Conservation (phyloP, 2,329 filamentous ascomycete species). For the Pleomassaria siparia region DNA sequence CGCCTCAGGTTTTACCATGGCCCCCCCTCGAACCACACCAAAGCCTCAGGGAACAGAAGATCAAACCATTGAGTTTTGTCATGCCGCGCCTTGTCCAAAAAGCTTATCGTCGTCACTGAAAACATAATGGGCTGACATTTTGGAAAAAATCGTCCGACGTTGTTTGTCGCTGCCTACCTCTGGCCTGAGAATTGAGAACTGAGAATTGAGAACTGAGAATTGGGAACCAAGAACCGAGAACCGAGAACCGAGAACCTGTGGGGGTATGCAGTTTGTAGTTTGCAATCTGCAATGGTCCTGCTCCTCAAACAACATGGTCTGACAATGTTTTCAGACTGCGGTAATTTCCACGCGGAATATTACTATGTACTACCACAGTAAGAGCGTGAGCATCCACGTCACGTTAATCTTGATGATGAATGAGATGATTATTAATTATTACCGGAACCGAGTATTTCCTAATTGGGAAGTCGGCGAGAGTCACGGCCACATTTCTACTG, state of each 20-base stretch:
- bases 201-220: no score
- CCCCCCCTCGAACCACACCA: not conserved
- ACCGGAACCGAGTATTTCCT: no score
- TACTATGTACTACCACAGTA: no score
- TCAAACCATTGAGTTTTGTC: conserved; percentile 41
- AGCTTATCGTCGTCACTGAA: conserved; percentile 16
- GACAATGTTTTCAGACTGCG: conserved; percentile 12
- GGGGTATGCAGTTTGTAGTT: conserved; percentile 14
- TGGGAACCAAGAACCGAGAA: no score
- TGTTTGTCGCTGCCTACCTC: conserved; percentile 7
- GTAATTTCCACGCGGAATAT: no score
- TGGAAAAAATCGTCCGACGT: conserved; percentile 9
- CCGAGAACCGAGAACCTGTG: conserved; percentile 2
- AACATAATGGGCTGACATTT: conserved; percentile 22
- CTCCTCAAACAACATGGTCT: conserved; percentile 20
- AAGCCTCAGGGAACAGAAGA: conserved; percentile 19
- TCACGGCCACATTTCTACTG: no score
- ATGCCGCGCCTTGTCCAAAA: conserved; percentile 6
- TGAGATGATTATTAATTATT: no score
- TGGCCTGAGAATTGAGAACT: no score
- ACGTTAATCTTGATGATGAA: not conserved
- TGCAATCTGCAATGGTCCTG: conserved; percentile 4
- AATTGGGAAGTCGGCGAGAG: conserved; percentile 4
- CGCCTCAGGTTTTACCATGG: conserved; percentile 29
- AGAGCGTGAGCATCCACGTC: no score